A percentile compares a stretch with the other conserved stretches of the same genome.
Evolutionary conservation across 148 eudicot species (phyloP).

Genomic region (Cornus controversa): DNA sequence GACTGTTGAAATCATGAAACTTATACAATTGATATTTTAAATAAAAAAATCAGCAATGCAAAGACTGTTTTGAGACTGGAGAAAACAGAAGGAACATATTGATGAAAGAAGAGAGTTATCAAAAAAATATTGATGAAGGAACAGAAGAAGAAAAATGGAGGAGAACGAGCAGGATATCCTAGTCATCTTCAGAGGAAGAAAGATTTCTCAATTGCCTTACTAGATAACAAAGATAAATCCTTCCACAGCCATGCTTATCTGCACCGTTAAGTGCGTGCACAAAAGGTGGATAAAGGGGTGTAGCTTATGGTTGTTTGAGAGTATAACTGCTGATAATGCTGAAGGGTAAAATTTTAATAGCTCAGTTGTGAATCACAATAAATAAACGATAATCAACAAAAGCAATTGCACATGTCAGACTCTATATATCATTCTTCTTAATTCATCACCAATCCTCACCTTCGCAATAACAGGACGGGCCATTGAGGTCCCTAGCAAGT

Average conservation of each 20-base stretch:
- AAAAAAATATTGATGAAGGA: neutral
- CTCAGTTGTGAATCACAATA: neutral
- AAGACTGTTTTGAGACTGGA: neutral
- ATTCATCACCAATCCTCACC: conserved; percentile 39
- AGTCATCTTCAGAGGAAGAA: neutral
- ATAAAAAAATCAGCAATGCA: neutral
- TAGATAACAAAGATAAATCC: neutral
- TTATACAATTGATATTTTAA: neutral
- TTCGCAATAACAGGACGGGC: conserved; percentile 99
- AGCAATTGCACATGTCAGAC: neutral
- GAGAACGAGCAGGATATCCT: neutral
- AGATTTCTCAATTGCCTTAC: neutral
- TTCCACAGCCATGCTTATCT: neutral
- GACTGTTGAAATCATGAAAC: neutral
- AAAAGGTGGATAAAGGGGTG: neutral
- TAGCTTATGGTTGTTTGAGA: too few species aligned
- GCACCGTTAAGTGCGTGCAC: neutral
- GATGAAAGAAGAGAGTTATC: neutral
- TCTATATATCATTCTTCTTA: neutral
- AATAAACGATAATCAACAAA: neutral
- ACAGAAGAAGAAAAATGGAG: neutral
- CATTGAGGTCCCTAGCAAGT: conserved; percentile 97
- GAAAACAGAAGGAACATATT: neutral
- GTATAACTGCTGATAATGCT: neutral
- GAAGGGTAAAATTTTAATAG: neutral